Base-by-base conservation (phyloP, 495 filamentous ascomycete species). In the Xylaria intraflava region DNA sequence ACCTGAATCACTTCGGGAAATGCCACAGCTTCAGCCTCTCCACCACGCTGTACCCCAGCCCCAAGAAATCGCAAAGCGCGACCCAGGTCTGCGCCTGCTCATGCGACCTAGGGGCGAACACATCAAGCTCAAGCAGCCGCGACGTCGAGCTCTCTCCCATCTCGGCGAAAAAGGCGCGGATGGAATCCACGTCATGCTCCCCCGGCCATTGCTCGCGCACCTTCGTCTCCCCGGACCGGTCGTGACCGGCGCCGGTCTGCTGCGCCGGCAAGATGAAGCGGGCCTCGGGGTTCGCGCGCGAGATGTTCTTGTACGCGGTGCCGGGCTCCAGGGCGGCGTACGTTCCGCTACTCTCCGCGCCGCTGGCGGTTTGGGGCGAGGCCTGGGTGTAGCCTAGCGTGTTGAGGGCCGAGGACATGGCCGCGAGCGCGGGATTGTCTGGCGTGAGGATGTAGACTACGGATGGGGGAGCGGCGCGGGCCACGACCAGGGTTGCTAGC, bases 41-140 rank as follows among this genome's bases (percentile, higher is more conserved):
- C 2, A 67, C 65, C 27, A 61, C 53, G 29, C 62, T 67, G 26
- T 67, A 67, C 11, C 65, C 65, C 49, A 67, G 41, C 9, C 65
- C 65, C 16, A 67, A 26, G 41, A 65, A 67, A 5, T 65, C 53
- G 60, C 65, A 67, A 1, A 67, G 55, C 11, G 35, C 14, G 1
- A 65, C 62, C 65, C 65, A 67, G n/a, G 61, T 67, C n/a, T 67
- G 60, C 0, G 62, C 65, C 57, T 65, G 62, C 29, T 39, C 45
- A 8, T 55, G 55, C n/a, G 39, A 31, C n/a, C 54, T 41, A 6
- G 33, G 30, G 11, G 59, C 52, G 11, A 58, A 55, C 35, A 67
- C 59, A 9, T 67, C 62, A 0, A 67, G 36, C 48, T 62, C 64
- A 9, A 61, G 51, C 6, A 65, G 42, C 0, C 42, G 53, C n/a